Evolutionary conservation across 169 alveolate species (phyloP), one percentile per base, ranked within the genome.

Genomic region (Plasmodium adleri): DNA sequence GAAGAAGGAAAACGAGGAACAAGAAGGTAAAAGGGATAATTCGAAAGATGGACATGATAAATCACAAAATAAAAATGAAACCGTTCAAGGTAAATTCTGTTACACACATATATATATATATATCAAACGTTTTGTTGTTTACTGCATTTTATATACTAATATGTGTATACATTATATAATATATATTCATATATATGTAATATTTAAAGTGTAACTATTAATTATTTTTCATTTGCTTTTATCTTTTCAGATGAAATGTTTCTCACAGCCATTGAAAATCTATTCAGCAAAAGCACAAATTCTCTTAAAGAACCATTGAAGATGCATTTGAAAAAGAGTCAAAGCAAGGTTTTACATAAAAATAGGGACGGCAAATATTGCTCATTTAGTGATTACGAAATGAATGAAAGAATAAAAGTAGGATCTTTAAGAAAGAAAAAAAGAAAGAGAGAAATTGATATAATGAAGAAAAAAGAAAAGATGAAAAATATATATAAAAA

Each of bases 341-440:
- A 52, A 60, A 58, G 22, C 54, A 80, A 72, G 67, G 43, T 17
- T 28, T 67, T 54, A 22, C 66, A 56, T 13, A 45, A 32, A 7
- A 49, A 39, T 20, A 54, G 28, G 24, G 3, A 67, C n/a, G 54
- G 12, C 22, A 52, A 66, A 12, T 43, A 52, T 39, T 28, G 49
- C 13, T 80, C 90, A 1, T 80, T 67, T 49, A 80, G 90, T 43
- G 90, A 80, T 50, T 80, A 80, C 28, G 80, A 68, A 10, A 68
- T 80, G 47, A 43, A 80, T 68, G 83, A 80, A 1, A 80, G 90
- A 67, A 80, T 80, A 80, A 80, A 80, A 39, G 72, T 32, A 9
- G 72, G 73, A 26, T 3, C 56, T 20, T 67, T 52, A 68, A 67
- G 13, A 67, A 78, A n/a, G 6, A 13, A 15, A 22, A 52, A 58